Conservation (phyloP, 73 alveolate genomes). For the Blepharisma stoltei region DNA sequence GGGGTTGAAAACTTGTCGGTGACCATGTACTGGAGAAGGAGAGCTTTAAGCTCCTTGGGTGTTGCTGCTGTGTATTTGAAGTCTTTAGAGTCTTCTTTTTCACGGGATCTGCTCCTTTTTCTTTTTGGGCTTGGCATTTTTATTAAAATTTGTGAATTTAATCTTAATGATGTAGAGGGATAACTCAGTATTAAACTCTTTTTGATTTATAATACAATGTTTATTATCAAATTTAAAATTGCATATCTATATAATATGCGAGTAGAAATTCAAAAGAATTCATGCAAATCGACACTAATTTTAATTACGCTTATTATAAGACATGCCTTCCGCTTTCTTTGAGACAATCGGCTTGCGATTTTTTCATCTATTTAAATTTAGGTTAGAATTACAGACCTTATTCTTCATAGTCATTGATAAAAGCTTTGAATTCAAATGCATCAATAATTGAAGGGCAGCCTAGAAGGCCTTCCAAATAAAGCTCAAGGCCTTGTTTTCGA, state of each 20-base stretch:
- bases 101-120: conserved; percentile 10
- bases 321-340: too few species aligned
- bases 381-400: too few species aligned
- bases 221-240: too few species aligned
- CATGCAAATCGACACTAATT: too few species aligned
- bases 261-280: too few species aligned
- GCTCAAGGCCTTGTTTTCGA: conserved; percentile 14
- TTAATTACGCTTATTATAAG: too few species aligned
- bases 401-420: not conserved
- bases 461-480: not conserved
- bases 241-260: too few species aligned
- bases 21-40: conserved; percentile 14
- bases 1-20: conserved; percentile 2
- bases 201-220: too few species aligned
- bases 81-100: conserved; percentile 20
- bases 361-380: too few species aligned
- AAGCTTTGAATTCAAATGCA: conserved; percentile 6
- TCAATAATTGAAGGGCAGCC: not conserved
- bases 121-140: conserved; percentile 28
- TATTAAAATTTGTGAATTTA: not conserved
- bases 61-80: conserved; percentile 23
- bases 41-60: conserved; percentile 21
- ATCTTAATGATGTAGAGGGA: not conserved
- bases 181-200: too few species aligned
- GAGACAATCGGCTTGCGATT: too few species aligned